phyloP scores from a whole-genome alignment of 2,329 filamentous ascomycete species.

The Cercospora canescens region DNA sequence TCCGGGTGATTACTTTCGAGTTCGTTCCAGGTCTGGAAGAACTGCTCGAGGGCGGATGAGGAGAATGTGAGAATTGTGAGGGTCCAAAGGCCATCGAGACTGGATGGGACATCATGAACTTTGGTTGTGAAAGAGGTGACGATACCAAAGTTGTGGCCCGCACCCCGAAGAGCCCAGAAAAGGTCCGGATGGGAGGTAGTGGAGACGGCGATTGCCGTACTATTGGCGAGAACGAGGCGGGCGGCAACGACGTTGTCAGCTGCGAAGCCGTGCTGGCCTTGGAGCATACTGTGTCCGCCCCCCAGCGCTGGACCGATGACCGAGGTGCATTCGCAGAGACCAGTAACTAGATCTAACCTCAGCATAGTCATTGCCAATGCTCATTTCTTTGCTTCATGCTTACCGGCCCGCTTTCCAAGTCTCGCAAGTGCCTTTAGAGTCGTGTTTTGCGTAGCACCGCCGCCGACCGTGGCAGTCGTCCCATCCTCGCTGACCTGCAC shows the following conservation, averaged over 20 bases:
- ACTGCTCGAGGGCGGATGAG: background rate
- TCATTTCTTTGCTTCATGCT: background rate
- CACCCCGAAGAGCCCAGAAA: slow-evolving; percentile 51
- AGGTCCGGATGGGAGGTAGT: slow-evolving; percentile 48
- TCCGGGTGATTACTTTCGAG: background rate
- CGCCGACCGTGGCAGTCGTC: background rate
- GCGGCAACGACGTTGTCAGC: slow-evolving; percentile 51
- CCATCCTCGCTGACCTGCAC: background rate
- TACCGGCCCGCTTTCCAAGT: background rate
- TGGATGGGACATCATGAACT: background rate
- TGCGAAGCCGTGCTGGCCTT: slow-evolving; percentile 48
- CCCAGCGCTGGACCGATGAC: slow-evolving; percentile 12
- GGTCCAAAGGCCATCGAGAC: background rate
- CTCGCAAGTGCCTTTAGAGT: background rate
- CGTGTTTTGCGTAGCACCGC: background rate
- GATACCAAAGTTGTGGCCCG: slow-evolving; percentile 49
- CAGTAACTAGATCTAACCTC: background rate
- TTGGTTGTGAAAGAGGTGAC: slow-evolving; percentile 26
- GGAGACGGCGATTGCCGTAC: slow-evolving; percentile 41
- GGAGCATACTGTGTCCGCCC: slow-evolving; percentile 26
- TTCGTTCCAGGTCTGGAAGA: slow-evolving; percentile 1
- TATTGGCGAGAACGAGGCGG: slow-evolving; percentile 44
- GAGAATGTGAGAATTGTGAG: background rate
- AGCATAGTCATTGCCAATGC: background rate
- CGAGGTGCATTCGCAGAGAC: background rate